Conservation (phyloP, 768 basidiomycete genomes). For the Cystofilobasidium ferigula region DNA sequence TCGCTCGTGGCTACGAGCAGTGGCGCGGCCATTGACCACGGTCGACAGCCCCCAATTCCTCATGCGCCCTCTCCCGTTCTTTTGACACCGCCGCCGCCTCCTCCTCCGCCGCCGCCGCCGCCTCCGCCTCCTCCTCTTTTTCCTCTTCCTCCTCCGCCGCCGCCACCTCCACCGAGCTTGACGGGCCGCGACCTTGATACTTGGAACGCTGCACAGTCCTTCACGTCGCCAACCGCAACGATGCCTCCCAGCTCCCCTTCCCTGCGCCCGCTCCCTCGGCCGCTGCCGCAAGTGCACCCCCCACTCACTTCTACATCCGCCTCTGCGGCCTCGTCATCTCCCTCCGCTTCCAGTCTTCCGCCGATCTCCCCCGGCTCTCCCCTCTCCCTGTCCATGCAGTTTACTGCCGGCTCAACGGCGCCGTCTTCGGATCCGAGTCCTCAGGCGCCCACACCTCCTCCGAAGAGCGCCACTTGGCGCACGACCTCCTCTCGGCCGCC, state of each 20-base stretch:
- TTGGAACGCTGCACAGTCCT: background rate
- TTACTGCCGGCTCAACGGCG: background rate
- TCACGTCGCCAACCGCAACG: background rate
- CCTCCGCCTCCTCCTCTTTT: background rate
- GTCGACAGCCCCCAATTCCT: too few relatives aligned
- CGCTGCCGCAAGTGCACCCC: background rate
- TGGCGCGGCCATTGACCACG: background rate
- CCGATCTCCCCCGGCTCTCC: constrained; percentile 14
- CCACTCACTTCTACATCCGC: background rate
- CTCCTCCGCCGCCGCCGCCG: too few relatives aligned
- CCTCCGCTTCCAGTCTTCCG: constrained; percentile 2
- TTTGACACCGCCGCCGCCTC: too few relatives aligned
- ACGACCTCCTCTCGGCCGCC: background rate
- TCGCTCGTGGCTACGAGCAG: background rate
- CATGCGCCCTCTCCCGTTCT: too few relatives aligned
- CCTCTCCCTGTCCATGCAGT: background rate
- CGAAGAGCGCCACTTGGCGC: constrained; percentile 4
- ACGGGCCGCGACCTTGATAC: background rate
- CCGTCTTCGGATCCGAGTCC: background rate
- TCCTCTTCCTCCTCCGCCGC: background rate
- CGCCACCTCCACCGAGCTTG: constrained; percentile 6
- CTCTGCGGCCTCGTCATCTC: background rate
- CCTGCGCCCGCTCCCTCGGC: background rate
- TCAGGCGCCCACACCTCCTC: constrained; percentile 2
- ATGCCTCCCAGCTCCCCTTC: background rate